Base-by-base conservation (phyloP, 768 basidiomycete genomes). In the Leccinum imitatum region DNA sequence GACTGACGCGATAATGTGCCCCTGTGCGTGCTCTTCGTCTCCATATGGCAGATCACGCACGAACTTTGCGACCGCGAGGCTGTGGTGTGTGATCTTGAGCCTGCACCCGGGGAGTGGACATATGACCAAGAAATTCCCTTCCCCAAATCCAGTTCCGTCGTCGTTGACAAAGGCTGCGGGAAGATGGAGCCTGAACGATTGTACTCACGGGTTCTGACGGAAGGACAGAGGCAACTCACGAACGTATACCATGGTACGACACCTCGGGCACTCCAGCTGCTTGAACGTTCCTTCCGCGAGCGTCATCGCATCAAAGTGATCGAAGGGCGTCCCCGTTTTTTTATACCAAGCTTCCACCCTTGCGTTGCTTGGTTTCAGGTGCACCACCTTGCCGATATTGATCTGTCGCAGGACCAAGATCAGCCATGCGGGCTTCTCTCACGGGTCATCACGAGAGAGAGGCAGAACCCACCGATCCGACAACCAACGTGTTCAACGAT, bases 81-180 rank as follows among this genome's bases (percentile, higher is more conserved):
- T 72, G 19, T 77, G 73, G 46, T 76, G 78, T 1, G 75, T 81
- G 25, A 86, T 78, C 4, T 61, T 65, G 27, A 77, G 69, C 13
- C 57, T 57, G 62, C 84, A 86, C 1, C 63, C 61, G 6, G 73
- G 69, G 33, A 74, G 64, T 13, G 71, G 71, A 60, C 84, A 86
- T 44, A 31, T 23, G 1, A 63, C 53, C 4, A 35, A 65, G 58
- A 85, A 85, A 0, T 66, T 68, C 21, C 64, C 68, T 61, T 84
- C 82, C 0, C 80, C 66, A 55, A 84, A 86, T 0, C 85, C 85
- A 1, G 76, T 78, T 1, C 79, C 80, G 0, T 67, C 60, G 6
- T 64, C 66, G 5, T 70, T 78, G 56, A 80, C 61, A 39, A 79
- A 79, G 2, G 77, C 84, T 85, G 30, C 47, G 52, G 5, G 25